Evolutionary conservation across 1,284 basidiomycete species (phyloP), one percentile per base, ranked within the genome.

Genomic region (Austropuccinia psidii): DNA sequence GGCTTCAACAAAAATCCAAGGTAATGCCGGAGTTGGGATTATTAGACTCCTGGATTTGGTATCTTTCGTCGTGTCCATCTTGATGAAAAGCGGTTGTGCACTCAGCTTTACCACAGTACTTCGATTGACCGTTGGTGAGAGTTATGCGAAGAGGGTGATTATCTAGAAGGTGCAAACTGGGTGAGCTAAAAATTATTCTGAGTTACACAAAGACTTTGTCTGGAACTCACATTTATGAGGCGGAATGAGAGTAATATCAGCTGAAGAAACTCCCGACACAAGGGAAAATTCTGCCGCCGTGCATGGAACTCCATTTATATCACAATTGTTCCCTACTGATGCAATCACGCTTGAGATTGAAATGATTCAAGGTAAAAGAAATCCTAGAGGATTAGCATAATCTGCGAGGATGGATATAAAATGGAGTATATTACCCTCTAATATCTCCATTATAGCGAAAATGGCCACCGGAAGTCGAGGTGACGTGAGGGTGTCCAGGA

Each of bases 201-300:
- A 27, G 13, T 31, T 17, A 11, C 37, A 17, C 31, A 15, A 33
- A 57, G n/a, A 37, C 33, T n/a, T 15, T 21, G 24, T 21, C 24
- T 52, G 24, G 50, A 52, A 37, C 55, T 58, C 41, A 58, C 55
- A 70, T 37, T 17, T 11, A 57, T 70, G 68, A 37, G 55, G 57
- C 29, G 68, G 27, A 27, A 70, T 70, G 13, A 70, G n/a, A 39
- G 68, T 70, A 11, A 70, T 69, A 33, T 69, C 66, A 41, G 70
- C 70, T 19, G 64, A 64, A 29, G 49, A 21, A 9, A 64, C 45
- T n/a, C 49, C 64, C 11, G 49, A 24, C 29, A 55, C 61, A 2
- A 73, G 50, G 17, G 70, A 27, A 21, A 73, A 52, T 50, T 73
- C 60, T 17, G 57, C 49, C 5, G 70, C 43, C n/a, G 49, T 64